Conservation (phyloP, 2,329 filamentous ascomycete species). For the Cyanodermella asteris region DNA sequence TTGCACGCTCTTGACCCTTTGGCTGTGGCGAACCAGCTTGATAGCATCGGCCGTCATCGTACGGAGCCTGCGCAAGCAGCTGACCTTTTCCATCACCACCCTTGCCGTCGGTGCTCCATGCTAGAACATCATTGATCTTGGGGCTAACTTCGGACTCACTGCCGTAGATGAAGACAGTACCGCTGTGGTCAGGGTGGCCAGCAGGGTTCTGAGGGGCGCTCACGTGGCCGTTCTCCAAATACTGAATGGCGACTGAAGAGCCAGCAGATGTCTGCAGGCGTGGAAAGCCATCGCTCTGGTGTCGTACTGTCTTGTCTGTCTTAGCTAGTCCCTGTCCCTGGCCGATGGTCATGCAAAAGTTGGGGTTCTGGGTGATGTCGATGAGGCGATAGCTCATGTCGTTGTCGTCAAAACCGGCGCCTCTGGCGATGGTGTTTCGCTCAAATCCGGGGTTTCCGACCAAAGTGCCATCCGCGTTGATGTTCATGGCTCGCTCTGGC, state of each 20-base stretch:
- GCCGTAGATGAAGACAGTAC: conserved; percentile 55
- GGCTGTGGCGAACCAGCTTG: conserved; percentile 49
- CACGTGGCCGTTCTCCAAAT: conserved; percentile 59
- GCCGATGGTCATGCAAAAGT: conserved; percentile 41
- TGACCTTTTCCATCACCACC: conserved; percentile 60
- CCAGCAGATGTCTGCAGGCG: conserved; percentile 38
- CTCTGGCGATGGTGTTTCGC: conserved; percentile 38
- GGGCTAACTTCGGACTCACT: conserved; percentile 43
- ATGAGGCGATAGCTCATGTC: conserved; percentile 13
- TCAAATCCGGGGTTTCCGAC: conserved; percentile 49
- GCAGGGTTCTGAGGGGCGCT: conserved; percentile 33
- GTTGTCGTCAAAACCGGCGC: neutral
- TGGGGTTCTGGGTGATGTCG: conserved; percentile 34
- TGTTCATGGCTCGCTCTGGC: no score
- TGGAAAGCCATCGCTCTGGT: conserved; percentile 36
- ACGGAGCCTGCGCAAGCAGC: conserved; percentile 58
- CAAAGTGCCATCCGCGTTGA: conserved; percentile 54
- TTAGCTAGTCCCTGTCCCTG: no score
- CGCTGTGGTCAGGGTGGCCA: conserved; percentile 42
- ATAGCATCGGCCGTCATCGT: conserved; percentile 79
- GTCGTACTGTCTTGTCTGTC: no score
- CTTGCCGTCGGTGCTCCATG: conserved; percentile 59
- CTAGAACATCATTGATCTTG: conserved; percentile 33
- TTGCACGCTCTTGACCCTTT: conserved; percentile 30
- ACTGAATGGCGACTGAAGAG: conserved; percentile 43